Percentiles rank a stretch among this genome's conserved stretches.
These are phyloP conservation scores for Scheffersomyces stambukii DNA, from an alignment of 1,139 yeast genomes.

Conservation along the genomic window DNA sequence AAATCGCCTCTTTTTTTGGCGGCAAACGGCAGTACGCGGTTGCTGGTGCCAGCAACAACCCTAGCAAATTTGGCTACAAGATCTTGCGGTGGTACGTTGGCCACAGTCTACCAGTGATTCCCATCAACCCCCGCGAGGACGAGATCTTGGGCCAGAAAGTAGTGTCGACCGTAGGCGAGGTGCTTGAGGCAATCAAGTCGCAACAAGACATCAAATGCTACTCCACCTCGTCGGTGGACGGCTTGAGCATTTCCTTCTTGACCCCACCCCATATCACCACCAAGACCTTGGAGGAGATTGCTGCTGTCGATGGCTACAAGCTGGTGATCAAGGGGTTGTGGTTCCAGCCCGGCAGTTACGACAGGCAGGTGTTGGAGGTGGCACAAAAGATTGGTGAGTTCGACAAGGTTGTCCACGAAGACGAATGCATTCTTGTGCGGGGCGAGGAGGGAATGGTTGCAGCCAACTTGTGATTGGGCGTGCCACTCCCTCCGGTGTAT, in stretches of 20 bases:
- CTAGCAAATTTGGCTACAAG: conserved; percentile 66
- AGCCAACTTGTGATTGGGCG: conserved; percentile 20
- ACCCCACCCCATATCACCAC: conserved; percentile 68
- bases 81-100: conserved; percentile 65
- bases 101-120: conserved; percentile 57
- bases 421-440: conserved; percentile 64
- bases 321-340: conserved; percentile 55
- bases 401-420: conserved; percentile 51
- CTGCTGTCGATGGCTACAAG: conserved; percentile 24
- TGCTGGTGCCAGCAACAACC: conserved; percentile 68
- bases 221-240: conserved; percentile 29
- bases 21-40: conserved; percentile 57
- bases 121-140: conserved; percentile 56
- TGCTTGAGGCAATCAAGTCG: conserved; percentile 23
- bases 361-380: conserved; percentile 45
- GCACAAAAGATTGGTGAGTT: conserved; percentile 35
- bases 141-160: conserved; percentile 46
- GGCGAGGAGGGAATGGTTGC: conserved; percentile 55
- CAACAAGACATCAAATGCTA: conserved; percentile 23
- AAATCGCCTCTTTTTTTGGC: conserved; percentile 48
- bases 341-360: conserved; percentile 82
- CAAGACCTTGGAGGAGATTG: conserved; percentile 41
- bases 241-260: conserved; percentile 57
- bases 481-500: no score
- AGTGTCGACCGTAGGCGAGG: conserved; percentile 28